phyloP scores from a whole-genome alignment of 2,329 filamentous ascomycete species.

The Trichoderma simmonsii region DNA sequence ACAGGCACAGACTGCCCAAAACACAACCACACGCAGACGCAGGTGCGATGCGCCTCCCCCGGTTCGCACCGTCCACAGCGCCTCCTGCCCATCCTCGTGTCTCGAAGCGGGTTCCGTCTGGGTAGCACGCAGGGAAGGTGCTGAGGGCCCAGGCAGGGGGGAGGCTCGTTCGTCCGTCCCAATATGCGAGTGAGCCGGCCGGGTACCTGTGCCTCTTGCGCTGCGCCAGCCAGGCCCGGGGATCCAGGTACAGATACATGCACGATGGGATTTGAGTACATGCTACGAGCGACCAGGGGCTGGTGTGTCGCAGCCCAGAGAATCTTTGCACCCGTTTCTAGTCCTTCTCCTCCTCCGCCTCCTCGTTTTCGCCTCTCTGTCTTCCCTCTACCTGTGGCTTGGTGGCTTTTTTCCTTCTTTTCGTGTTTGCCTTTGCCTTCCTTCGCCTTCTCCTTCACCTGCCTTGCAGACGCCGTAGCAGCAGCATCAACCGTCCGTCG shows the following conservation, averaged over 20 bases:
- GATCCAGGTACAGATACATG: neutral
- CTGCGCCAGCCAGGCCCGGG: neutral
- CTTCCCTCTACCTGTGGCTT: constrained; percentile 15
- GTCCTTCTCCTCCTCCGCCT: constrained; percentile 18
- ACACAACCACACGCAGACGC: constrained; percentile 14
- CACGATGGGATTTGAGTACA: neutral
- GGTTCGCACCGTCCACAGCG: neutral
- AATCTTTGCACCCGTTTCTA: constrained; percentile 8
- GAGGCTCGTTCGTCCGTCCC: neutral
- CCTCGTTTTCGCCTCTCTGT: constrained; percentile 17
- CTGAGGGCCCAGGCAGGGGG: neutral
- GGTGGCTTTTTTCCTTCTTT: constrained; percentile 18
- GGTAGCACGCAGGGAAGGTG: constrained; percentile 1
- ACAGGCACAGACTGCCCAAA: constrained; percentile 3
- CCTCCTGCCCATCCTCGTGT: constrained; percentile 18
- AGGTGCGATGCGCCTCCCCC: constrained; percentile 12
- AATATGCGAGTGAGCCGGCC: neutral
- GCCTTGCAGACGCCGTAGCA: constrained; percentile 13
- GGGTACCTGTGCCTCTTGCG: neutral
- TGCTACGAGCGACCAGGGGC: neutral
- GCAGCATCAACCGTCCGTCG: constrained; percentile 1
- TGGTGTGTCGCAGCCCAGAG: constrained; percentile 11
- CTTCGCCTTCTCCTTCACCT: constrained; percentile 10
- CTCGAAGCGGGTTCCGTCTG: constrained; percentile 15
- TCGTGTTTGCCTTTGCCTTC: constrained; percentile 21